Conservation (phyloP, 345 rosid genomes). For the Salix suchowensis region DNA sequence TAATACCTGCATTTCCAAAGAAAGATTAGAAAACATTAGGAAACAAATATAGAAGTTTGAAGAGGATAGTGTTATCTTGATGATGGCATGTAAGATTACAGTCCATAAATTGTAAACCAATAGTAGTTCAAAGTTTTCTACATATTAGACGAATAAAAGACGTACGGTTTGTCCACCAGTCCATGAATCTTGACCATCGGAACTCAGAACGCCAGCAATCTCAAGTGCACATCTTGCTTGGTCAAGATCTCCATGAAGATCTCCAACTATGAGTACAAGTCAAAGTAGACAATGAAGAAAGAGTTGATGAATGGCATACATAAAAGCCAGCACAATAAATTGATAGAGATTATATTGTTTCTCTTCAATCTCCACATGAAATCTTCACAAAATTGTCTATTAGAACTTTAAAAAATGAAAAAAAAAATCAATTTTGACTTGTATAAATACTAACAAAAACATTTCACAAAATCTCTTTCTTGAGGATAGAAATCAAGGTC, state of each 20-base stretch:
- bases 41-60: neutral
- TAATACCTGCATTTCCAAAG: slow-evolving; percentile 45
- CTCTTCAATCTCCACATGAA: neutral
- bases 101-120: neutral
- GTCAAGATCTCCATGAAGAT: slow-evolving; percentile 81
- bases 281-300: neutral
- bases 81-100: neutral
- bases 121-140: neutral
- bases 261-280: slow-evolving; percentile 55
- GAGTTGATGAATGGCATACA: neutral
- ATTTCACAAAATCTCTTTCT: no score
- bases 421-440: neutral
- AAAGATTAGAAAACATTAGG: neutral
- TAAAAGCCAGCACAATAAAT: neutral
- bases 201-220: slow-evolving; percentile 77
- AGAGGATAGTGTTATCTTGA: neutral
- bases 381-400: neutral
- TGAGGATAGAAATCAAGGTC: no score
- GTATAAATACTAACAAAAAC: neutral
- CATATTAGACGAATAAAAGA: neutral
- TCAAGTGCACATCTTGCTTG: slow-evolving; percentile 75
- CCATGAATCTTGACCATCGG: slow-evolving; percentile 71
- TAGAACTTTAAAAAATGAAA: neutral
- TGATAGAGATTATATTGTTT: neutral
- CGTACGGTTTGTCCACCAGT: slow-evolving; percentile 70